Base-by-base conservation (phyloP, 1,284 basidiomycete genomes). In the Ceraceosorus guamensis region DNA sequence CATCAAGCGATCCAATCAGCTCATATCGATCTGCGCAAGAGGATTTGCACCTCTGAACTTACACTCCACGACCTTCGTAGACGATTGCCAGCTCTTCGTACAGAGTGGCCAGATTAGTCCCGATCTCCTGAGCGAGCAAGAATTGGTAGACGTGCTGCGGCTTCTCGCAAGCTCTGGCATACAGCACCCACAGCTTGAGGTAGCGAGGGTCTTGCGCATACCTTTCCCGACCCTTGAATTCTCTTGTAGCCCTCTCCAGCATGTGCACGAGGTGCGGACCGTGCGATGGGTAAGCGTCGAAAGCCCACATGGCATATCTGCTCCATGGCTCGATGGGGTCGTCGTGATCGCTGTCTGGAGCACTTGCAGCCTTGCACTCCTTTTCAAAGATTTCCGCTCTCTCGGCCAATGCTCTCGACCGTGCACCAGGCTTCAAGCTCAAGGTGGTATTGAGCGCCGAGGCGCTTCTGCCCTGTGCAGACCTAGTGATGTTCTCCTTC, bases 71-170 rank as follows among this genome's bases (percentile, higher is more conserved):
- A 43, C 80, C 80, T 76, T 95, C 91, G 54, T 88, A 79, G 1
- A 85, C 80, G 43, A 81, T 78, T 0, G 89, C 88, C 75, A 88
- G 91, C 67, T 91, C 89, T 70, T 91, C 89, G 71, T 92, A 95
- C 52, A 93, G 79, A 34, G 84, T 77, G 2, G 87, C 85, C 71
- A 87, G 87, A 2, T 82, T 81, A 2, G 83, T 86, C 0, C 89
- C 91, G 69, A 93, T 87, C 50, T 86, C 85, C 54, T 84, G 85
- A 47, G 84, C 84, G 57, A 90, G 80, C 52, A 93, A 78, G 73
- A 86, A 87, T 79, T 83, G 67, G 67, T 67, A 70, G 48, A 76
- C 61, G 45, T 75, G 63, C 16, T 64, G 59, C 4, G 72, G 70
- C 24, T 61, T 64, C 31, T 76, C 73, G 24, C 70, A 69, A 46